phyloP scores from a whole-genome alignment of 2,329 filamentous ascomycete species.

The Cercospora sp. region DNA sequence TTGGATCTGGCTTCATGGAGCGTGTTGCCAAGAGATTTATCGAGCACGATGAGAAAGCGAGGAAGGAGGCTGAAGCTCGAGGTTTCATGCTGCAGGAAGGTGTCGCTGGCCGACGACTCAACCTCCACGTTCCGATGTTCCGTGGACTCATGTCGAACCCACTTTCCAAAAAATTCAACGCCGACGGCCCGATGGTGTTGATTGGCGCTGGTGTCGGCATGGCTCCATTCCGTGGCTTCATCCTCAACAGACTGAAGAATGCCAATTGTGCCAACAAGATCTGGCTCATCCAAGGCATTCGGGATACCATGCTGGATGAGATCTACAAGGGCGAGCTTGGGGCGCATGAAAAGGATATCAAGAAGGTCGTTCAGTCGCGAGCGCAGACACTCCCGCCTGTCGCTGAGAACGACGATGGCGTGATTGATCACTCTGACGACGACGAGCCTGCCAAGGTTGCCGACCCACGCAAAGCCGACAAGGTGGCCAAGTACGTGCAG shows the following conservation, averaged over 20 bases:
- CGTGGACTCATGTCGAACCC: constrained; percentile 97
- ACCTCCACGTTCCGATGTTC: constrained; percentile 91
- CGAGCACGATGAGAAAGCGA: constrained; percentile 63
- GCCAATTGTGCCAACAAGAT: constrained; percentile 98
- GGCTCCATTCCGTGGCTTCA: constrained; percentile 95
- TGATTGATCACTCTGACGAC: constrained; percentile 47
- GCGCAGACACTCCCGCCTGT: constrained; percentile 33
- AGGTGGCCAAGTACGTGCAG: constrained; percentile 88
- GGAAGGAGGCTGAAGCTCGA: constrained; percentile 44
- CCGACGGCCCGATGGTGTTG: constrained; percentile 94
- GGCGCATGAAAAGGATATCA: constrained; percentile 68
- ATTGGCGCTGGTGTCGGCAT: constrained; percentile 96
- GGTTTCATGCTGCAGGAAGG: constrained; percentile 44
- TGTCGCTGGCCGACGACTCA: constrained; percentile 43
- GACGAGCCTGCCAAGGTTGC: constrained; percentile 60
- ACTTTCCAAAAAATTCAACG: constrained; percentile 84
- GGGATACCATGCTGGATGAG: constrained; percentile 93
- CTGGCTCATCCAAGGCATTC: constrained; percentile 90
- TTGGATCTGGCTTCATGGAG: constrained; percentile 92
- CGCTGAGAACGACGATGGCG: constrained; percentile 32
- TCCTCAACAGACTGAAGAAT: constrained; percentile 87
- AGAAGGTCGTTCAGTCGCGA: constrained; percentile 53
- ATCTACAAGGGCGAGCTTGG: constrained; percentile 97
- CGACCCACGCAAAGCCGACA: constrained; percentile 60
- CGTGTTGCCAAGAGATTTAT: constrained; percentile 74